Conservation (phyloP, 768 basidiomycete genomes). For the Dioszegia aurantiaca region DNA sequence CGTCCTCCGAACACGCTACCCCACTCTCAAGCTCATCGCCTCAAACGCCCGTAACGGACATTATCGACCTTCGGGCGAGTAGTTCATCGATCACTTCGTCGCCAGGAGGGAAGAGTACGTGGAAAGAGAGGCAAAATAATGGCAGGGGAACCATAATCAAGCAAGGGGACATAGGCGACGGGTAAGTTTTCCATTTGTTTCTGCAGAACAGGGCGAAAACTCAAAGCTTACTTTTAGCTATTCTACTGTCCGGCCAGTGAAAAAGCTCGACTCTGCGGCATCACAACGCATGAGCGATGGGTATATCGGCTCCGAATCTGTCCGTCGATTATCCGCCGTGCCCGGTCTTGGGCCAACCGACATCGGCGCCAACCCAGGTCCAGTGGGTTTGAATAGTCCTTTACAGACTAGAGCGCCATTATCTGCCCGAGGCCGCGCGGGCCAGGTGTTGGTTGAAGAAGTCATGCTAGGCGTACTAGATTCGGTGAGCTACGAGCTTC, state of each 20-base stretch:
- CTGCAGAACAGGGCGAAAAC: neutral
- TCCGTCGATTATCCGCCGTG: conserved; percentile 18
- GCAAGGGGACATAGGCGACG: conserved; percentile 80
- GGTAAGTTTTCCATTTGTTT: conserved; percentile 49
- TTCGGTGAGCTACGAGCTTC: conserved; percentile 58
- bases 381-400: conserved; percentile 7
- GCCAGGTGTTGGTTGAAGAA: conserved; percentile 67
- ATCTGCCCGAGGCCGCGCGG: conserved; percentile 37
- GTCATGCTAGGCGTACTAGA: conserved; percentile 76
- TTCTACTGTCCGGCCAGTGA: conserved; percentile 88
- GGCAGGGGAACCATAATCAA: conserved; percentile 71
- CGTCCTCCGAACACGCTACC: conserved; percentile 49
- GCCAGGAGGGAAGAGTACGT: conserved; percentile 65
- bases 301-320: conserved; percentile 65
- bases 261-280: conserved; percentile 78
- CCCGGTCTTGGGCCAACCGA: neutral
- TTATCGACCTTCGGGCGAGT: conserved; percentile 51
- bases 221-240: conserved; percentile 52
- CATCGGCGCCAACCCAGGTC: neutral
- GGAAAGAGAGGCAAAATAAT: conserved; percentile 68
- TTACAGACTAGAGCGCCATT: conserved; percentile 8
- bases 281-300: conserved; percentile 75
- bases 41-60: conserved; percentile 70
- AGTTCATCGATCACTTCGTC: too few relatives aligned
- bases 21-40: conserved; percentile 47